Conservation (phyloP, 106 monocot genomes). For the Dendrobium catenatum region DNA sequence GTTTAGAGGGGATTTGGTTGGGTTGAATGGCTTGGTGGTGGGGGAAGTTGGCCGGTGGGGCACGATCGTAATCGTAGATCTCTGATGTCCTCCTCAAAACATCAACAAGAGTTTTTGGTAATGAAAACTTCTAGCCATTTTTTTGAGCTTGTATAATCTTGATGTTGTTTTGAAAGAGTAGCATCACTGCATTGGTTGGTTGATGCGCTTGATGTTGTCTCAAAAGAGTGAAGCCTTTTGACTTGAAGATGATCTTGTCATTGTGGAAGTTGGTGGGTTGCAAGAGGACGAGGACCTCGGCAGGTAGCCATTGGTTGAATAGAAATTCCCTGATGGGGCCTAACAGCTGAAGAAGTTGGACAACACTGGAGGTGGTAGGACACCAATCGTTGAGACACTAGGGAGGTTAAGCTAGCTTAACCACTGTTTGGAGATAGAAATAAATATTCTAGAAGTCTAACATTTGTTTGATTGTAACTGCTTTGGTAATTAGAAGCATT, state of each 20-base stretch:
- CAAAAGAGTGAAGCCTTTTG: neutral
- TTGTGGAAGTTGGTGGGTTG: neutral
- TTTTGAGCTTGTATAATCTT: too few species aligned
- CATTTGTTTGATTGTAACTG: neutral
- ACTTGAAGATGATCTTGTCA: neutral
- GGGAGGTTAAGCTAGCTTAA: neutral
- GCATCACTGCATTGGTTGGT: too few species aligned
- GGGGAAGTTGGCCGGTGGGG: too few species aligned
- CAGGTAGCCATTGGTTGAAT: neutral
- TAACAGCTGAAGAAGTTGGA: neutral
- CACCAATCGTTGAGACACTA: neutral
- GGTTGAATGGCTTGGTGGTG: too few species aligned
- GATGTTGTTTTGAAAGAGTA: too few species aligned
- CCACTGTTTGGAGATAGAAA: neutral
- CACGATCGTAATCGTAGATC: too few species aligned
- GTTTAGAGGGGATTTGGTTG: too few species aligned
- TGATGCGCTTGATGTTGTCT: neutral
- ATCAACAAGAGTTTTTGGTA: too few species aligned
- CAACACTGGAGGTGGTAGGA: neutral
- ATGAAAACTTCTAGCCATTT: too few species aligned
- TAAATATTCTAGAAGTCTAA: neutral
- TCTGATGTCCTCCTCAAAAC: too few species aligned
- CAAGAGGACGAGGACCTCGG: neutral
- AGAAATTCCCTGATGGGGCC: neutral
- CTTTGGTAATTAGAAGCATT: neutral